phyloP scores from a whole-genome alignment of 2,329 filamentous ascomycete genomes.

The Thelonectria blattea region DNA sequence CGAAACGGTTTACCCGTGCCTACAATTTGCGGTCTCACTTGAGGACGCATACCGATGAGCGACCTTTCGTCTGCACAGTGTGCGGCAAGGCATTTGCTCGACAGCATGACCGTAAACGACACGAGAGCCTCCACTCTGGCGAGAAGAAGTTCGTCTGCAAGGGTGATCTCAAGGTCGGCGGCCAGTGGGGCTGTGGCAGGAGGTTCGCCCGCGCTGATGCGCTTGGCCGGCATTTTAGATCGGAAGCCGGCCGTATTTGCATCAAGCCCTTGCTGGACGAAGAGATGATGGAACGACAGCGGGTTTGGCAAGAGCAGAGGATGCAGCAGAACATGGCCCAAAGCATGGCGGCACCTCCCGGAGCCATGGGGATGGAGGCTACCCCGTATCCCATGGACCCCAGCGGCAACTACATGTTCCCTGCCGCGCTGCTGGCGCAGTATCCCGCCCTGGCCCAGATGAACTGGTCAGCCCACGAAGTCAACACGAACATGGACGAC shows the following conservation, averaged over 20 bases:
- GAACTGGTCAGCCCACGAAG: constrained; percentile 74
- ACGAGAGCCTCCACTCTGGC: constrained; percentile 93
- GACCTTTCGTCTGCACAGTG: constrained; percentile 95
- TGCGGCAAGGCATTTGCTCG: constrained; percentile 97
- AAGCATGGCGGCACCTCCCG: constrained; percentile 60
- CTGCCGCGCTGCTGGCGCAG: constrained; percentile 85
- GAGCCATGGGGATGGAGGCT: constrained; percentile 64
- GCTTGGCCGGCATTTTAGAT: constrained; percentile 91
- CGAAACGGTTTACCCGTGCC: constrained; percentile 93
- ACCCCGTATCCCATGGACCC: constrained; percentile 64
- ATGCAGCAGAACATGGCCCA: constrained; percentile 69
- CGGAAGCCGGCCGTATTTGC: constrained; percentile 92
- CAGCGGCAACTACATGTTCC: constrained; percentile 70
- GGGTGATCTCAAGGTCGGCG: constrained; percentile 82
- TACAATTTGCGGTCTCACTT: constrained; percentile 97
- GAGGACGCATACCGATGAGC: constrained; percentile 94
- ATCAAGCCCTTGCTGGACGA: constrained; percentile 98
- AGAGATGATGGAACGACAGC: constrained; percentile 83
- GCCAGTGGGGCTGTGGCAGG: constrained; percentile 90
- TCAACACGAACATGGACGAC: constrained; percentile 75
- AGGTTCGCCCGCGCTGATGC: constrained; percentile 96
- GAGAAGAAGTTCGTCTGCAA: constrained; percentile 99
- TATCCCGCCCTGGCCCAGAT: constrained; percentile 92
- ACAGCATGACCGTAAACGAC: constrained; percentile 95
- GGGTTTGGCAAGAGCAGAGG: constrained; percentile 74